A percentile compares a stretch with the other conserved stretches of the same genome.
These are phyloP conservation scores for Phytophthora cactorum DNA, from an alignment of 352 stramenopile genomes.

Conservation along the genomic window DNA sequence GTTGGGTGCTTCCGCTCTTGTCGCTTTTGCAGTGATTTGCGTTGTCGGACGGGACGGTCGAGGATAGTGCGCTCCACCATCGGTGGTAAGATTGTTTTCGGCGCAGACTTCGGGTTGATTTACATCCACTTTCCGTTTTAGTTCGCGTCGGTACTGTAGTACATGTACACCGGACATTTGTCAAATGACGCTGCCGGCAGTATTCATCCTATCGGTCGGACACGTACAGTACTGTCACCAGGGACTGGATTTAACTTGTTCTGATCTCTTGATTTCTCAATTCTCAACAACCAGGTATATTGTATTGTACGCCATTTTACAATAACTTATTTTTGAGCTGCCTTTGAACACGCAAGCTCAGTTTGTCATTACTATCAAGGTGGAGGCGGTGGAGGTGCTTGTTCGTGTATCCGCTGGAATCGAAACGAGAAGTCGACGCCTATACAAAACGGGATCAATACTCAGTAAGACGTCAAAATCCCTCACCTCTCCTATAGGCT, in stretches of 20 bases:
- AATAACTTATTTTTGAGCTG: no score
- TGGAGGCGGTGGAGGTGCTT: not conserved
- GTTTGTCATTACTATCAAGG: not conserved
- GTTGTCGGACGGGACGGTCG: constrained; percentile 12
- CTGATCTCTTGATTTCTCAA: no score
- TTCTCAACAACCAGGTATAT: not conserved
- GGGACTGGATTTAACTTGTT: no score
- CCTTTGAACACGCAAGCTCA: not conserved
- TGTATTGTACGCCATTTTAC: no score
- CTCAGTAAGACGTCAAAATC: not conserved
- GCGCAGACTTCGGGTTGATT: constrained; percentile 19
- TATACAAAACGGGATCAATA: not conserved
- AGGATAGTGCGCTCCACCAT: constrained; percentile 18
- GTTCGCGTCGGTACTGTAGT: no score
- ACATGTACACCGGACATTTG: no score
- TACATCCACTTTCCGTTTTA: not conserved
- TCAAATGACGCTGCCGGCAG: no score
- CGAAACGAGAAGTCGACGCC: constrained; percentile 23
- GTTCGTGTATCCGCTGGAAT: constrained; percentile 10
- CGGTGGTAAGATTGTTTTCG: constrained; percentile 18
- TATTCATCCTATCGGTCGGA: no score
- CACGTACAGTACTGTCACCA: no score
- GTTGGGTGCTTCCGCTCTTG: constrained; percentile 11
- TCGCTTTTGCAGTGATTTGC: constrained; percentile 22
- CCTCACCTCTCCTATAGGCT: not conserved